phyloP scores from a whole-genome alignment of 495 filamentous ascomycete species.

The Xylaria flabelliformis region DNA sequence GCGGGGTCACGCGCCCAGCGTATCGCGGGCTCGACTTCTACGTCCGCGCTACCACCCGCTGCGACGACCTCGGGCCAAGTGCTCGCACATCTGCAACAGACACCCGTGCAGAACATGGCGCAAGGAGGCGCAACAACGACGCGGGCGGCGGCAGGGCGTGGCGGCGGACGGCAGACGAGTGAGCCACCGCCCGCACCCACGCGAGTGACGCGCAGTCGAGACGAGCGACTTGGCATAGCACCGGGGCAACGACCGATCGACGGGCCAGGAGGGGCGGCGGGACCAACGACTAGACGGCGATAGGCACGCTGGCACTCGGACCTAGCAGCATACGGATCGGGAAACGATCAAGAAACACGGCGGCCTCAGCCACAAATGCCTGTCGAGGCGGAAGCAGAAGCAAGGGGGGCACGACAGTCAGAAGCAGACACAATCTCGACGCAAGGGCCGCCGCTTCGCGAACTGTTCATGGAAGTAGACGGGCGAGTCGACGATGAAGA shows the following conservation, averaged over 20 bases:
- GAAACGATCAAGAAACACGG: background rate
- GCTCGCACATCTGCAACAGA: slow-evolving; percentile 26
- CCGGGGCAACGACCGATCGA: slow-evolving; percentile 26
- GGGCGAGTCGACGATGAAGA: background rate
- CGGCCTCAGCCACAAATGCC: background rate
- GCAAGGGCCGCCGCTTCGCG: background rate
- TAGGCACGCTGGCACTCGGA: slow-evolving; percentile 30
- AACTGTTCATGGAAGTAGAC: background rate
- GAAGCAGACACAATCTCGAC: background rate
- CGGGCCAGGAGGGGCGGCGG: slow-evolving; percentile 25
- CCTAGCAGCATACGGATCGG: background rate
- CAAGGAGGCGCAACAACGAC: slow-evolving; percentile 11
- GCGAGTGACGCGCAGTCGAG: slow-evolving; percentile 42
- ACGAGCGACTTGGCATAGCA: slow-evolving; percentile 45
- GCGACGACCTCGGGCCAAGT: slow-evolving; percentile 1
- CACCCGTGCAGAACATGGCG: slow-evolving; percentile 19
- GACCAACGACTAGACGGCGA: slow-evolving; percentile 32
- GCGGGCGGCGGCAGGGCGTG: slow-evolving; percentile 23
- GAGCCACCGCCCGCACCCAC: slow-evolving; percentile 37
- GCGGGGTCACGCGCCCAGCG: slow-evolving; percentile 30
- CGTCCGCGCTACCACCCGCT: slow-evolving; percentile 15
- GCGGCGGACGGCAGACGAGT: slow-evolving; percentile 32
- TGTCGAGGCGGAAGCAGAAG: background rate
- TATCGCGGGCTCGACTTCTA: slow-evolving; percentile 19
- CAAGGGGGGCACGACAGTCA: background rate